Evolutionary conservation across 1,284 basidiomycete genomes (phyloP).

Genomic region (Ceratobasidium sp.): DNA sequence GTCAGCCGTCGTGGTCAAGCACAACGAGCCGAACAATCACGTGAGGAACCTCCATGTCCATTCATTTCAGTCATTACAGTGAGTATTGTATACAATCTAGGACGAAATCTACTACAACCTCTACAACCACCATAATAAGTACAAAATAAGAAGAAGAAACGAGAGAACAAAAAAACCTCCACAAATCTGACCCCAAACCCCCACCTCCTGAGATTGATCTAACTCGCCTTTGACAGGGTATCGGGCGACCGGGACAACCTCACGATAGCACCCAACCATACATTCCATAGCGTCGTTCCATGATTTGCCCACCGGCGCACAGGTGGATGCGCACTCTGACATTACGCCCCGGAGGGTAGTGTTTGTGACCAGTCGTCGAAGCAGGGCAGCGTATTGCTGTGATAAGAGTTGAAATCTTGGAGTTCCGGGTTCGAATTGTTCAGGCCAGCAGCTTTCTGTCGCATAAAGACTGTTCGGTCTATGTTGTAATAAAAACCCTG

Average conservation of each 20-base stretch:
- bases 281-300: constrained; percentile 69
- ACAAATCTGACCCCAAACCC: neutral
- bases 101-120: neutral
- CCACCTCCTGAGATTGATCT: neutral
- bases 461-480: constrained; percentile 34
- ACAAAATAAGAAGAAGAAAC: neutral
- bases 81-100: too few relatives aligned
- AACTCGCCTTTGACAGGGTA: neutral
- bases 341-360: constrained; percentile 59
- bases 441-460: constrained; percentile 5
- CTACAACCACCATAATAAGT: constrained; percentile 17
- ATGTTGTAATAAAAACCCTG: constrained; percentile 60
- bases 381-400: constrained; percentile 60
- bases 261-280: constrained; percentile 65
- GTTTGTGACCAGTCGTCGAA: constrained; percentile 58
- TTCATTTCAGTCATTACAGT: too few relatives aligned
- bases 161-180: too few relatives aligned
- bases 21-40: too few relatives aligned
- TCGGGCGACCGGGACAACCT: constrained; percentile 54
- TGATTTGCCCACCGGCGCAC: constrained; percentile 60
- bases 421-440: constrained; percentile 23
- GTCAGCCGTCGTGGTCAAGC: too few relatives aligned
- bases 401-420: constrained; percentile 27
- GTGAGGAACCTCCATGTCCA: too few relatives aligned
- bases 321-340: constrained; percentile 58